Percentiles rank a stretch among this genome's conserved stretches.
Evolutionary conservation across 1,284 basidiomycete genomes (phyloP).

Genomic region (Cutaneotrichosporon cyanovorans): DNA sequence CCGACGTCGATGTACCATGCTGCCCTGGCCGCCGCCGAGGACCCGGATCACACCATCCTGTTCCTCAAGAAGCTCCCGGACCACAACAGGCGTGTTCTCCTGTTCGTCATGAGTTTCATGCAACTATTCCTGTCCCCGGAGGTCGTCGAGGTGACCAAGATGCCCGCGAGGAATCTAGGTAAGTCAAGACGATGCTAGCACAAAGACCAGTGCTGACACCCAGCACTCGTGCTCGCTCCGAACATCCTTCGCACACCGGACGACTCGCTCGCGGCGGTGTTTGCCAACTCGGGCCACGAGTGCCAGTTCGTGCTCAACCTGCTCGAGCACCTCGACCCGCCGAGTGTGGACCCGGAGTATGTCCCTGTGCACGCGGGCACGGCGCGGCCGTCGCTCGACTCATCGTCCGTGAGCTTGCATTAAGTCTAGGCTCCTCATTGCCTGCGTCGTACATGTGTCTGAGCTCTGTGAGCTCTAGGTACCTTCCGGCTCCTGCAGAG

Average conservation of each 20-base stretch:
- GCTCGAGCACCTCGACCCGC: constrained; percentile 66
- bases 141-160: constrained; percentile 67
- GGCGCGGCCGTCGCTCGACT: constrained; percentile 4
- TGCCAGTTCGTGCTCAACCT: constrained; percentile 78
- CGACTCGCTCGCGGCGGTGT: constrained; percentile 72
- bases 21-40: constrained; percentile 53
- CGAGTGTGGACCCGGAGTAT: constrained; percentile 64
- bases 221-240: constrained; percentile 71
- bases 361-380: constrained; percentile 21
- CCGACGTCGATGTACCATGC: constrained; percentile 66
- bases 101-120: constrained; percentile 80
- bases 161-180: constrained; percentile 54
- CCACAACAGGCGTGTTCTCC: constrained; percentile 70
- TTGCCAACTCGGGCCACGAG: constrained; percentile 81
- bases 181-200: constrained; percentile 10
- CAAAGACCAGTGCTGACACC: constrained; percentile 57
- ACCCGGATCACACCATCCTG: constrained; percentile 60
- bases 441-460: too few species aligned
- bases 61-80: constrained; percentile 70
- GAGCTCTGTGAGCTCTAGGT: too few species aligned
- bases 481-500: too few species aligned
- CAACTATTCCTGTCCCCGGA: constrained; percentile 75
- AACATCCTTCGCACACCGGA: constrained; percentile 75
- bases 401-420: not conserved
- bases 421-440: too few species aligned